A percentile compares a stretch with the other conserved stretches of the same genome.
Evolutionary conservation across 2,329 filamentous ascomycete genomes (phyloP).

Genomic region (Cordyceps fumosorosea): DNA sequence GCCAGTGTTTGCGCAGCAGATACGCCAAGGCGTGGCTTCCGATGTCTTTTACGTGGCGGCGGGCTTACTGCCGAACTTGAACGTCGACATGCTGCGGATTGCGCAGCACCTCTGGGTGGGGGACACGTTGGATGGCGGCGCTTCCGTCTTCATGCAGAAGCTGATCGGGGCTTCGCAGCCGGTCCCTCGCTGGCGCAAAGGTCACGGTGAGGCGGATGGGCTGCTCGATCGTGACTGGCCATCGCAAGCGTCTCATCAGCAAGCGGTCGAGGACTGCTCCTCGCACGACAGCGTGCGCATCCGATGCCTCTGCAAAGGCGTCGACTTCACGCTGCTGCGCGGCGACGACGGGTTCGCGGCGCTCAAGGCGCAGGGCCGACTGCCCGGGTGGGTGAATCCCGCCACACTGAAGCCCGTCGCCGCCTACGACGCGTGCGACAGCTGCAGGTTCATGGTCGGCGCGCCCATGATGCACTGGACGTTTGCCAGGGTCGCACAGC

Average conservation of each 20-base stretch:
- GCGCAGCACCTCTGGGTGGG: conserved; percentile 37
- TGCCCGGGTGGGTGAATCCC: conserved; percentile 39
- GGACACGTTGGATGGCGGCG: conserved; percentile 47
- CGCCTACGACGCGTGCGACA: conserved; percentile 39
- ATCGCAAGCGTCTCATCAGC: conserved; percentile 9
- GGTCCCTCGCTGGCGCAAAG: conserved; percentile 22
- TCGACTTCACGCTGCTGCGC: conserved; percentile 34
- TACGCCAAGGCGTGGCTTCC: not conserved
- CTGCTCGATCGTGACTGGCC: conserved; percentile 27
- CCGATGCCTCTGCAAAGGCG: conserved; percentile 40
- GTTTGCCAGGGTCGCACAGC: conserved; percentile 32
- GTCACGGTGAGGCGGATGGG: conserved; percentile 19
- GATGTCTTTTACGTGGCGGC: conserved; percentile 28
- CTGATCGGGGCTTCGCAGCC: conserved; percentile 24
- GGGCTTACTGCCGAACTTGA: conserved; percentile 29
- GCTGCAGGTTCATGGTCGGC: conserved; percentile 37
- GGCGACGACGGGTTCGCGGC: conserved; percentile 22
- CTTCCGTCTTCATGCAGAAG: conserved; percentile 37
- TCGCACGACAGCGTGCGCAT: conserved; percentile 26
- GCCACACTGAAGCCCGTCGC: conserved; percentile 32
- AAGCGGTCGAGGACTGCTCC: conserved; percentile 15
- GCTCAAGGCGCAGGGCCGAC: conserved; percentile 21
- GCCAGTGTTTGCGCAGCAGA: conserved; percentile 34
- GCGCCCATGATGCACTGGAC: conserved; percentile 41
- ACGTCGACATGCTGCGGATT: conserved; percentile 25